Conservation (phyloP, 2,329 filamentous ascomycete genomes). For the Microdochium paspali region DNA sequence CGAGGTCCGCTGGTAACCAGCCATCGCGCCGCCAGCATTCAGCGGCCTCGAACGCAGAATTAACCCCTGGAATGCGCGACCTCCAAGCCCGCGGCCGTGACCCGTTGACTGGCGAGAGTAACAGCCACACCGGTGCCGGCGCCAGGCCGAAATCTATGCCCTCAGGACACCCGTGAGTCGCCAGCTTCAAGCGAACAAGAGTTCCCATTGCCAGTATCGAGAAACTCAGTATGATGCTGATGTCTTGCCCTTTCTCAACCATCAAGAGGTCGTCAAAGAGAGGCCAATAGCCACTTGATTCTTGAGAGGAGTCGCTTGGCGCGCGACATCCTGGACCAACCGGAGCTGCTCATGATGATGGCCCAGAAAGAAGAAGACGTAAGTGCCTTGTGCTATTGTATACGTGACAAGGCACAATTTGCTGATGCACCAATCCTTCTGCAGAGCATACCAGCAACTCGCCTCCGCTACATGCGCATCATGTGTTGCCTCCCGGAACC, state of each 20-base stretch:
- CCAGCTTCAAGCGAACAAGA: neutral
- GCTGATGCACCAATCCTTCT: neutral
- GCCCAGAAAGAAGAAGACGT: constrained; percentile 46
- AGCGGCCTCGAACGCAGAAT: constrained; percentile 11
- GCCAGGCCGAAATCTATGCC: too few relatives aligned
- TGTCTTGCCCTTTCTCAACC: neutral
- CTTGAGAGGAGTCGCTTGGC: constrained; percentile 38
- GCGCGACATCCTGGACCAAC: constrained; percentile 42
- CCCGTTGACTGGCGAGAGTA: constrained; percentile 24
- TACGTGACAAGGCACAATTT: neutral
- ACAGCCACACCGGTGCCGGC: constrained; percentile 8
- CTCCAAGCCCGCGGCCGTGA: neutral
- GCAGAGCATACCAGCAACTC: constrained; percentile 46
- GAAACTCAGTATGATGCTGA: neutral
- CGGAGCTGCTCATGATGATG: constrained; percentile 50
- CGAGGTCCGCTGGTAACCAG: neutral
- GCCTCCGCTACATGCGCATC: constrained; percentile 45
- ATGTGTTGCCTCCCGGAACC: constrained; percentile 41
- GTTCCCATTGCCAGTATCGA: neutral
- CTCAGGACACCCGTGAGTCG: neutral
- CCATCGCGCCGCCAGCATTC: neutral
- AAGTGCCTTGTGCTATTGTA: constrained; percentile 20
- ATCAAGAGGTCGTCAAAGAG: constrained; percentile 1
- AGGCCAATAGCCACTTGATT: constrained; percentile 29
- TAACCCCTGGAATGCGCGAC: constrained; percentile 39